These are phyloP conservation scores for Canna indica DNA, from an alignment of 176 grass and related monocot genomes.

Conservation along the genomic window DNA sequence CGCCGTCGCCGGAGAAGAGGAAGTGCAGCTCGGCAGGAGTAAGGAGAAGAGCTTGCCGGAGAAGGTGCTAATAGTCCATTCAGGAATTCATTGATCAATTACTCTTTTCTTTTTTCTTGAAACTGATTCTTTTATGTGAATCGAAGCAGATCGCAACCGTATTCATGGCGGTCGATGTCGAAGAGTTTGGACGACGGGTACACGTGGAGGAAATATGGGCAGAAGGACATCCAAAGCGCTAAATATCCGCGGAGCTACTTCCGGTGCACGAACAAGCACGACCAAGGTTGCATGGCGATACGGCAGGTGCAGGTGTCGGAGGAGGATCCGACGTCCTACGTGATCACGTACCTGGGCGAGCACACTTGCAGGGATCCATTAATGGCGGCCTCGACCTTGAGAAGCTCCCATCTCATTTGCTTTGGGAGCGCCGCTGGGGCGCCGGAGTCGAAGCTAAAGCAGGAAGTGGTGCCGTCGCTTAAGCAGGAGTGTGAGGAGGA, in stretches of 20 bases:
- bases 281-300: constrained; percentile 52
- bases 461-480: constrained; percentile 6
- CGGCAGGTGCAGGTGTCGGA: constrained; percentile 59
- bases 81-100: background rate
- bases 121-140: background rate
- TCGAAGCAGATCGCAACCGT: background rate
- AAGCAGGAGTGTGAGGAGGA: constrained; percentile 47
- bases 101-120: no score
- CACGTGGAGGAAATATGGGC: constrained; percentile 16
- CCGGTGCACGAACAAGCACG: constrained; percentile 78
- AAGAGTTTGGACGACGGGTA: background rate
- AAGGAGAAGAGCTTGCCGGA: background rate
- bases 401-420: constrained; percentile 33
- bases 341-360: constrained; percentile 54
- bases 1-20: background rate
- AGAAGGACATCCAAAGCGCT: background rate
- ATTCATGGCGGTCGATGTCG: background rate
- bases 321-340: constrained; percentile 22
- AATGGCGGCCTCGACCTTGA: constrained; percentile 8
- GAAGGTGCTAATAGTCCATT: background rate
- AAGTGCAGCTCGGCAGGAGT: background rate
- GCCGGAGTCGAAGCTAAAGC: background rate
- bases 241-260: constrained; percentile 41
- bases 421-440: constrained; percentile 23
- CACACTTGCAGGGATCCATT: constrained; percentile 59